Conservation (phyloP, 345 rosid species). For the Laguncularia racemosa region DNA sequence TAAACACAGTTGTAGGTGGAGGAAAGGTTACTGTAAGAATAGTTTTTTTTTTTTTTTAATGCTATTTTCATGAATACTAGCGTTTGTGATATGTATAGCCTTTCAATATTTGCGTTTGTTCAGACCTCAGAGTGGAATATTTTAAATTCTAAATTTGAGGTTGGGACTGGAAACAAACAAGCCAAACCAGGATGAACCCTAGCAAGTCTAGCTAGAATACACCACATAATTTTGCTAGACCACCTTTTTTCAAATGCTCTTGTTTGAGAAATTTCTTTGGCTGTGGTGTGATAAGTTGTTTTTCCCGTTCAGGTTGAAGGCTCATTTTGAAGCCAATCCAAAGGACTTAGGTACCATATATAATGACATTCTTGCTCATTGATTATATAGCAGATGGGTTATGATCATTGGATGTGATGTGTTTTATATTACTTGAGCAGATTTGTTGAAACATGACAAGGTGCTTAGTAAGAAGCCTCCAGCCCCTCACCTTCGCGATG, state of each 20-base stretch:
- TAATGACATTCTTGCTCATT: background rate
- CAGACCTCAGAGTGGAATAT: background rate
- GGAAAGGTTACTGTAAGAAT: too few species aligned
- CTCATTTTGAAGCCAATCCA: slow-evolving; percentile 85
- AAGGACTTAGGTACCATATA: slow-evolving; percentile 48
- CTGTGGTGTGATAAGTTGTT: slow-evolving; percentile 2
- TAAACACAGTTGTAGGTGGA: too few species aligned
- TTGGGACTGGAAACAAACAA: too few species aligned
- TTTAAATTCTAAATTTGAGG: background rate
- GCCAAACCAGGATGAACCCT: too few species aligned
- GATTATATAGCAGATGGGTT: background rate
- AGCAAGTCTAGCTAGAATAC: too few species aligned
- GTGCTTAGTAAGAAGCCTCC: slow-evolving; percentile 58
- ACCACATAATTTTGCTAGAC: too few species aligned
- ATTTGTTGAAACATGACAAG: slow-evolving; percentile 81
- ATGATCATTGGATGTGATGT: too few species aligned
- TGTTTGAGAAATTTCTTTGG: too few species aligned
- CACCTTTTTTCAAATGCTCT: too few species aligned
- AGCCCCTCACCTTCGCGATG: slow-evolving; percentile 58
- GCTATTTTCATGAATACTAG: background rate
- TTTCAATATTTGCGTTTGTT: background rate
- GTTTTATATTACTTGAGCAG: slow-evolving; percentile 21
- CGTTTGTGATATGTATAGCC: background rate
- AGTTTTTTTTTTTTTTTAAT: too few species aligned
- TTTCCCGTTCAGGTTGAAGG: slow-evolving; percentile 53